Percentiles rank a stretch among this genome's conserved stretches.
Evolutionary conservation across 805 yeast genomes (phyloP).

Genomic region (Yamadazyma takamatsuzukensis): DNA sequence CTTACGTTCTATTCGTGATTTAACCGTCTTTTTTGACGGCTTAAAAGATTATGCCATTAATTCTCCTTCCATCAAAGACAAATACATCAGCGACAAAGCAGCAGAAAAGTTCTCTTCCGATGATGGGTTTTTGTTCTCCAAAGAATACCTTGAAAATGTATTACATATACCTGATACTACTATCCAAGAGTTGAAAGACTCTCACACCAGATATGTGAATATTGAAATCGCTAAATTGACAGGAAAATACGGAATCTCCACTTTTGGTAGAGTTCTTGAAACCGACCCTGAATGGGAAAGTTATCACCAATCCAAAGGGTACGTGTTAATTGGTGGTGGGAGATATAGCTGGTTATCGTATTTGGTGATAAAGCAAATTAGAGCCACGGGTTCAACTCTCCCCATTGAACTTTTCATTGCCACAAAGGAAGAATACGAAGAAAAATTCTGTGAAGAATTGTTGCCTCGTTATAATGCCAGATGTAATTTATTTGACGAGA

Average conservation of each 20-base stretch:
- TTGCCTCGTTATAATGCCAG: constrained; percentile 43
- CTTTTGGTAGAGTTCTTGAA: constrained; percentile 31
- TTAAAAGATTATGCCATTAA: constrained; percentile 32
- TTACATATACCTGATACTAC: constrained; percentile 37
- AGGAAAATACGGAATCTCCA: constrained; percentile 21
- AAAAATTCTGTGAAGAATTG: constrained; percentile 40
- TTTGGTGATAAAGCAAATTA: constrained; percentile 44
- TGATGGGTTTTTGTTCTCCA: constrained; percentile 40
- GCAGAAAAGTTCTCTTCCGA: constrained; percentile 40
- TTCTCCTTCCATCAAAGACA: constrained; percentile 36
- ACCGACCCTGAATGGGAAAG: constrained; percentile 38
- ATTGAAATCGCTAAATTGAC: constrained; percentile 27
- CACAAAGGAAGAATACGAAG: constrained; percentile 41
- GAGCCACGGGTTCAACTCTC: constrained; percentile 40
- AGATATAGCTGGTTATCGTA: constrained; percentile 48
- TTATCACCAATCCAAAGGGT: constrained; percentile 32
- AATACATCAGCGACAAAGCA: constrained; percentile 43
- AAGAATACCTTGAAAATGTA: constrained; percentile 42
- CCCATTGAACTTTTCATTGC: constrained; percentile 54
- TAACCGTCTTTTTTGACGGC: constrained; percentile 28
- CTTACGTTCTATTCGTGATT: constrained; percentile 18
- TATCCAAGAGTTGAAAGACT: constrained; percentile 27
- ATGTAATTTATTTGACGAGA: constrained; percentile 42
- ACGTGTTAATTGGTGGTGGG: constrained; percentile 53
- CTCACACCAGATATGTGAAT: constrained; percentile 34